Base-by-base conservation (phyloP, 345 rosid genomes). In the Gossypium longicalyx region DNA sequence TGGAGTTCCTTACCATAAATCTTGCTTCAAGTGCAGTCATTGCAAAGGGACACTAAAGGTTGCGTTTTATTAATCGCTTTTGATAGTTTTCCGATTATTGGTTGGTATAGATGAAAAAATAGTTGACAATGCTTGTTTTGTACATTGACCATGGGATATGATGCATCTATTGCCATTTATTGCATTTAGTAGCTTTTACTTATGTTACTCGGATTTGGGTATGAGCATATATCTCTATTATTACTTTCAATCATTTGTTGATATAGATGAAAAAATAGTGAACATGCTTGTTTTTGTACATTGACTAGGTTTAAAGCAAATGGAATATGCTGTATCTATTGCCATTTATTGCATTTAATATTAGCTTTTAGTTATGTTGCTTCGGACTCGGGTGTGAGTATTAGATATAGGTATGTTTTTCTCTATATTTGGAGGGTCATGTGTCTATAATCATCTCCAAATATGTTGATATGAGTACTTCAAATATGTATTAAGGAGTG, bases 1-100 rank as follows among this genome's bases (percentile, higher is more conserved):
- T 80, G 99, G 99, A 54, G 83, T 91, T 69, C 77, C 90, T 34
- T 96, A 88, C 79, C 99, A 96, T 69, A 96, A 93, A 77, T 81
- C 97, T 78, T 96, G 98, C 88, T 96, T 96, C 86, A 96, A 87
- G 72, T 96, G 98, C 83, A 85, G 87, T 78, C 99, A 96, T 71
- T 96, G 99, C 87, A 96, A 91, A 87, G 93, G 95, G 81, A 96
- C 89, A 0, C 83, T 96, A 47, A 89, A 91, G 93, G 98, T 94
- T 17, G 43, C 72, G 13, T 60, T 25, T n/a, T 34, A 3, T 57
- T 41, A 47, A 48, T 44, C 12, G 1, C 11, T 70, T 29, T 70
- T 5, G 1, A 47, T 78, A 22, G 11, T 49, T 23, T 53, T 27
- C 7, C 51, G 45, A 7, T 43, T 10, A 57, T 62, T 62, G 22